A percentile compares a stretch with the other conserved stretches of the same genome.
Conservation (phyloP, 257 asterid genomes). For the Misopates orontium region DNA sequence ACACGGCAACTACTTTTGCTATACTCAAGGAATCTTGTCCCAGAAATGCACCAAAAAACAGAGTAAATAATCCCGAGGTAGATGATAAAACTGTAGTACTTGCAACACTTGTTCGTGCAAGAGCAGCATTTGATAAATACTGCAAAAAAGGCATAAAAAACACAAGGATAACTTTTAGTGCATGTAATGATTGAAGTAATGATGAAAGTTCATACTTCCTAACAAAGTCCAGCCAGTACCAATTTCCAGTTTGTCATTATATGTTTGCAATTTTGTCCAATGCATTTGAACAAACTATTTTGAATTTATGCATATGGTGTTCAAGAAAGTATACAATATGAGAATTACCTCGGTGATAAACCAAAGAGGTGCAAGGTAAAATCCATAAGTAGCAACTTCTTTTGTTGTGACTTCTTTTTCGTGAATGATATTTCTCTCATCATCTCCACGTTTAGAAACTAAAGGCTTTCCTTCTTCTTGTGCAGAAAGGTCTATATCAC, state of each 20-base stretch:
- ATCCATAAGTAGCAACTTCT: conserved; percentile 87
- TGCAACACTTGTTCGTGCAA: conserved; percentile 98
- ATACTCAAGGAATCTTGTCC: conserved; percentile 87
- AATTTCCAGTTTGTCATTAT: no score
- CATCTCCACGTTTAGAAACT: conserved; percentile 50
- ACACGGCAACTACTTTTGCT: conserved; percentile 82
- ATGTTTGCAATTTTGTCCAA: background rate
- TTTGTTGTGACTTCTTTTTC: conserved; percentile 64
- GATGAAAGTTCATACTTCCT: no score
- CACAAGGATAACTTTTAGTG: background rate
- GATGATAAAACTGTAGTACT: conserved; percentile 97
- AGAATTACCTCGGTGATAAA: conserved; percentile 80
- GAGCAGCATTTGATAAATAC: conserved; percentile 97
- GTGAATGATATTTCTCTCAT: conserved; percentile 35
- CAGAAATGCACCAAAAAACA: conserved; percentile 82
- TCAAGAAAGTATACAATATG: background rate
- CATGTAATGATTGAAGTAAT: conserved; percentile 18
- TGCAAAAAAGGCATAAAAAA: conserved; percentile 36
- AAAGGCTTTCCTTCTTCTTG: conserved; percentile 70
- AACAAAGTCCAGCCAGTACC: no score
- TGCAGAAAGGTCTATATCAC: conserved; percentile 51
- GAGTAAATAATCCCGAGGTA: conserved; percentile 95
- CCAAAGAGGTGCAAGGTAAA: conserved; percentile 96
- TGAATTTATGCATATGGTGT: conserved; percentile 11
- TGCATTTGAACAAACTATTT: background rate